These are phyloP conservation scores for Blastomyces parvus DNA, from an alignment of 2,329 filamentous ascomycete genomes.

Conservation along the genomic window DNA sequence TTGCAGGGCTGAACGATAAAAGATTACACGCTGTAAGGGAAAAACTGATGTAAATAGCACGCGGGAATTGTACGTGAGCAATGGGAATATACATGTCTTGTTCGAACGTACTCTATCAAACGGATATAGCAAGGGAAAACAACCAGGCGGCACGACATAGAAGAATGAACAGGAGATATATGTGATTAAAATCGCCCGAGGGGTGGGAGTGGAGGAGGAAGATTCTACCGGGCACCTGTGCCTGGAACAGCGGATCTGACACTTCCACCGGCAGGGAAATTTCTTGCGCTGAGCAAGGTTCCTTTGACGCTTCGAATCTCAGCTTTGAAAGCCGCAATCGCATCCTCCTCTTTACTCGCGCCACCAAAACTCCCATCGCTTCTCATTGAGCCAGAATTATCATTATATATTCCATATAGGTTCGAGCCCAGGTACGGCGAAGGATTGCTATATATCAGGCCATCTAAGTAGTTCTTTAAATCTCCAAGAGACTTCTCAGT, in stretches of 20 bases:
- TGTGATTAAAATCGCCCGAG: neutral
- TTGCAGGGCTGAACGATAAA: neutral
- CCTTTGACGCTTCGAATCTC: constrained; percentile 57
- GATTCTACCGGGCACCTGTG: neutral
- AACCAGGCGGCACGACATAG: neutral
- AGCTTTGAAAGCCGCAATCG: constrained; percentile 48
- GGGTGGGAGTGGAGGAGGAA: neutral
- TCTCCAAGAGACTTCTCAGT: constrained; percentile 31
- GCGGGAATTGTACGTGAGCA: neutral
- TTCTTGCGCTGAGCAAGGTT: constrained; percentile 52
- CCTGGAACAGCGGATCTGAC: neutral
- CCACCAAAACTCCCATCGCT: constrained; percentile 19
- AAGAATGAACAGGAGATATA: neutral
- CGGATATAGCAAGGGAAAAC: neutral
- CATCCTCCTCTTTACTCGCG: constrained; percentile 44
- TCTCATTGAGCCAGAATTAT: constrained; percentile 20
- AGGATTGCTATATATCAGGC: constrained; percentile 33
- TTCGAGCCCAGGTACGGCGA: constrained; percentile 21
- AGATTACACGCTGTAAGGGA: neutral
- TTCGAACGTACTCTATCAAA: neutral
- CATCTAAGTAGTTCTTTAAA: constrained; percentile 45
- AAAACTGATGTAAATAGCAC: neutral
- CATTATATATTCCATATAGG: constrained; percentile 28
- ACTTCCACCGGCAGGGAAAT: constrained; percentile 41
- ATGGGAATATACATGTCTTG: neutral